Evolutionary conservation across 257 asterid species (phyloP).

Genomic region (Catharanthus roseus): DNA sequence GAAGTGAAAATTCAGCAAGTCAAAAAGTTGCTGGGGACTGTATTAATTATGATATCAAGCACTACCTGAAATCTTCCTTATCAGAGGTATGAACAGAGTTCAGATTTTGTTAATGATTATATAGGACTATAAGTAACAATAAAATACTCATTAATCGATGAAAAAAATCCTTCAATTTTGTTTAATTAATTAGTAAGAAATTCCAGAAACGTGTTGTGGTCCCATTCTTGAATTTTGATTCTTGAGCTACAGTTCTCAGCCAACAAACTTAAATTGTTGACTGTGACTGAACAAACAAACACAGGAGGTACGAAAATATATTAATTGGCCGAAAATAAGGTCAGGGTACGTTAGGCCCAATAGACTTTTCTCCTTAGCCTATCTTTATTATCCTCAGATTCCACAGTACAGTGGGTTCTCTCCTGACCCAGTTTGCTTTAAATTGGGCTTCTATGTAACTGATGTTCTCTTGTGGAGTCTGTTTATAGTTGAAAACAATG

Average conservation of each 20-base stretch:
- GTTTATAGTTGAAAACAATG: too few relatives aligned
- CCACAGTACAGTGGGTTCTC: neutral
- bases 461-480: too few relatives aligned
- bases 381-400: neutral
- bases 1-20: conserved; percentile 31
- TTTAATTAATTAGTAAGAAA: conserved; percentile 3
- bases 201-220: neutral
- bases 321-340: neutral
- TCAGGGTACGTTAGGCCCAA: neutral
- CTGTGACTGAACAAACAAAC: neutral
- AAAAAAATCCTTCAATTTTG: neutral
- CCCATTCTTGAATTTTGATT: conserved; percentile 1
- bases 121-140: conserved; percentile 3
- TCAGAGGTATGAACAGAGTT: conserved; percentile 15
- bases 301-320: neutral
- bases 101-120: neutral
- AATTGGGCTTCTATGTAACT: neutral
- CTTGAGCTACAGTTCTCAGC: neutral
- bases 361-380: neutral
- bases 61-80: conserved; percentile 37
- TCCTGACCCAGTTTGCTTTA: neutral
- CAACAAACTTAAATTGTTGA: neutral
- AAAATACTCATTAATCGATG: neutral
- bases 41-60: conserved; percentile 40
- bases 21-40: conserved; percentile 28